These are phyloP conservation scores for Globisporangium takayamanum DNA, from an alignment of 352 stramenopile species.

Conservation along the genomic window DNA sequence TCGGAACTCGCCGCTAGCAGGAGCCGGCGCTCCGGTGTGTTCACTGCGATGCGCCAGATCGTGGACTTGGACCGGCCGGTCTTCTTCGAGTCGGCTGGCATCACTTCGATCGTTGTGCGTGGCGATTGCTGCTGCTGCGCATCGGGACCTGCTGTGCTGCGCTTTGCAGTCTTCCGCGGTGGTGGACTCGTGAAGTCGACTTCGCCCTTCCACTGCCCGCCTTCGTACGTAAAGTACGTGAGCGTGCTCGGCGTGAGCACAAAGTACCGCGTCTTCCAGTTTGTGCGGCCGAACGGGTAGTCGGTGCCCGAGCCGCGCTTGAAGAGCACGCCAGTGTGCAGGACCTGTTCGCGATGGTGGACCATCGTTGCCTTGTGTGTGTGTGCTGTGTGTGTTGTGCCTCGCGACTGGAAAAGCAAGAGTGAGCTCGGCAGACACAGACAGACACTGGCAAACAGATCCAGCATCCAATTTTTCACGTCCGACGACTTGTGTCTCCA, in stretches of 20 bases:
- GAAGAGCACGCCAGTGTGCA: conserved; percentile 38
- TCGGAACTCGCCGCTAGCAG: conserved; percentile 31
- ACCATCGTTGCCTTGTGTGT: too few relatives aligned
- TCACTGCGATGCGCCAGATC: conserved; percentile 45
- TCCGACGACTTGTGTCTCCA: too few relatives aligned
- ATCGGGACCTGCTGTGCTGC: background rate
- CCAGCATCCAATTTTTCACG: too few relatives aligned
- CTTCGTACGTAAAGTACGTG: conserved; percentile 29
- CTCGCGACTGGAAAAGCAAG: too few relatives aligned
- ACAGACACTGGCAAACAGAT: too few relatives aligned
- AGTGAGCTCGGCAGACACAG: too few relatives aligned
- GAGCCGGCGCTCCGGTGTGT: conserved; percentile 23
- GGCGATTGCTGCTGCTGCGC: background rate
- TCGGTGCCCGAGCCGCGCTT: conserved; percentile 41
- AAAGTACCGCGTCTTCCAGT: conserved; percentile 54
- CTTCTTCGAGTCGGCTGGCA: conserved; percentile 38
- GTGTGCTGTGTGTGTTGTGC: too few relatives aligned
- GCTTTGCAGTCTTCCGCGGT: background rate
- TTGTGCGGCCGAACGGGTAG: conserved; percentile 29
- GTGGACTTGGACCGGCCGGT: conserved; percentile 35
- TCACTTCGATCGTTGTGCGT: conserved; percentile 27
- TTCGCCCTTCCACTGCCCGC: conserved; percentile 28
- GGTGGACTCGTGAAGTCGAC: conserved; percentile 19
- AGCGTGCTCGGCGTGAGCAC: conserved; percentile 30
- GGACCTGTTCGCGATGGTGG: background rate